Evolutionary conservation across 139 green algal species (phyloP), one percentile per base, ranked within the genome.

Genomic region (Pedinophyceae sp.): DNA sequence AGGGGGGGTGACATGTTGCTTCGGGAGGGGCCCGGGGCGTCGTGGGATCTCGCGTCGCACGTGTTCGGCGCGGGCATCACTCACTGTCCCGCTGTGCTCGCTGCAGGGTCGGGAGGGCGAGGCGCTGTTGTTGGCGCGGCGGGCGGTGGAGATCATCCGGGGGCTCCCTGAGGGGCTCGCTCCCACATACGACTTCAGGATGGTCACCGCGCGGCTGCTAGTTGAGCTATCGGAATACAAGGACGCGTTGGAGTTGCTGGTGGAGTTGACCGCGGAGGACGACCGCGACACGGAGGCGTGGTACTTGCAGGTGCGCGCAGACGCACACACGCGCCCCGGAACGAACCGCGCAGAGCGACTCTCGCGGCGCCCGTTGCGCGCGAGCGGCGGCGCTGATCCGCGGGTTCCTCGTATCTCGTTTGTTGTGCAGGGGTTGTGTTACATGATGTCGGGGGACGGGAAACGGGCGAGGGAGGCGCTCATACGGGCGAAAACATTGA

Each of bases 141-240:
- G 55, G 4, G 53, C 55, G 16, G 40, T 53, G n/a, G 55, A 61
- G 30, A n/a, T 61, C 3, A 54, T 40, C 43, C 25, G 30, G 18
- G 18, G 17, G 19, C 39, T 51, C 25, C 50, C 50, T 16, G 27
- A 22, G 27, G 50, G 50, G 5, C 27, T 54, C 15, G 43, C 41
- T 5, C 41, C 39, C 23, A 59, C 23, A 16, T 61, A 61, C 24
- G 55, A 61, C 43, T 61, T 61, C 55, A 4, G 55, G 15, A 51
- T 40, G 23, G 55, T 61, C 15, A 61, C 55, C 5, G 41, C 55
- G 19, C 45, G 55, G 22, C 55, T 61, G 19, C 41, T 61, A 2
- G 55, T 61, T 3, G 55, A 61, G 25, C 55, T 61, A 16, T 48
- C 24, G 24, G 22, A 61, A 25, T 61, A 61, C 55, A 41, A 53